phyloP scores from a whole-genome alignment of 176 grass and related monocot genomes.

The Triticum turgidum region DNA sequence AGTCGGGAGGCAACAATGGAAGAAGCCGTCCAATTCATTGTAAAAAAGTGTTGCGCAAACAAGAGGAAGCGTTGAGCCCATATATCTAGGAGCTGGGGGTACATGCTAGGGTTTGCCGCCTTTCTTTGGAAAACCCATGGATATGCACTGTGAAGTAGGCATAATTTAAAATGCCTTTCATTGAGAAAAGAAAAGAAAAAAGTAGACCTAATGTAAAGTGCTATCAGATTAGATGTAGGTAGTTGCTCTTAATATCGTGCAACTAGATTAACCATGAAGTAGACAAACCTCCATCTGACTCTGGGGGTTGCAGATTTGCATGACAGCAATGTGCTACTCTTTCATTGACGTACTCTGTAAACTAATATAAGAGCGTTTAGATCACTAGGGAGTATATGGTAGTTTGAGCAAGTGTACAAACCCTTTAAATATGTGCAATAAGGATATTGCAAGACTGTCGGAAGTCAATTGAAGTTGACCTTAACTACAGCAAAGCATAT shows the following conservation, averaged over 20 bases:
- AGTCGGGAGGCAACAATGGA: background rate
- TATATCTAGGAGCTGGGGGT: background rate
- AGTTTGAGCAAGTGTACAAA: background rate
- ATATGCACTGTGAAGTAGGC: background rate
- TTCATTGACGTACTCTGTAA: background rate
- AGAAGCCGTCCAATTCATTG: background rate
- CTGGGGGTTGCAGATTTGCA: too few relatives aligned
- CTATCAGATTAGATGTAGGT: background rate
- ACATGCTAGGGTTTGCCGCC: background rate
- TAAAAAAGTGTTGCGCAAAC: background rate
- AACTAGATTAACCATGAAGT: background rate
- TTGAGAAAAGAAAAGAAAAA: too few relatives aligned
- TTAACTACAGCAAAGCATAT: constrained; percentile 53
- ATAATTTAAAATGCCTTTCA: background rate
- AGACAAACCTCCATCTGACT: too few relatives aligned
- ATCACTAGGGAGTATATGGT: background rate
- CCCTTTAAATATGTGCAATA: constrained; percentile 43
- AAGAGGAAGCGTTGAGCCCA: background rate
- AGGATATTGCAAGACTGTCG: constrained; percentile 52
- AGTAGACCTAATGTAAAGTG: background rate
- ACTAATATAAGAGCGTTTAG: too few relatives aligned
- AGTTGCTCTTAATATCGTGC: background rate
- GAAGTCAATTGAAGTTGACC: constrained; percentile 79
- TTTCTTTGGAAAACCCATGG: background rate
- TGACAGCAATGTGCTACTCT: background rate